Percentiles rank a stretch among this genome's conserved stretches.
phyloP scores from a whole-genome alignment of 768 basidiomycete genomes.

The Rhizopogon vesiculosus region DNA sequence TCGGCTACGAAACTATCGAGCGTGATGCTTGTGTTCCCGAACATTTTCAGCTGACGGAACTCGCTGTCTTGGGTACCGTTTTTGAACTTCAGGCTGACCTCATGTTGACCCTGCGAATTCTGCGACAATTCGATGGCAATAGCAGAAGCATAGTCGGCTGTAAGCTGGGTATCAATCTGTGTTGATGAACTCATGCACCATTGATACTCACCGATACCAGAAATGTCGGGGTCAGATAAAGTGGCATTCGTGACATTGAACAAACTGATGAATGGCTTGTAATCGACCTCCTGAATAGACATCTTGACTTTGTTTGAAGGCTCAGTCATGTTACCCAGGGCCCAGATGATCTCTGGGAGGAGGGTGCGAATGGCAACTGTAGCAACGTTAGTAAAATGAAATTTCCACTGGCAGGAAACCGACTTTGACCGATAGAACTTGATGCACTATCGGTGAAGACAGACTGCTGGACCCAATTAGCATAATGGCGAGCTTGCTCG shows the following conservation, averaged over 20 bases:
- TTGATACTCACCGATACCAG: constrained; percentile 53
- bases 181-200: background rate
- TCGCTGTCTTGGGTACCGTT: constrained; percentile 53
- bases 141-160: constrained; percentile 65
- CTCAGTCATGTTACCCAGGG: constrained; percentile 71
- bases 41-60: constrained; percentile 61
- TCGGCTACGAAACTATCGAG: background rate
- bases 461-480: constrained; percentile 67
- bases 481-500: constrained; percentile 62
- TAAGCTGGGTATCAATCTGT: background rate
- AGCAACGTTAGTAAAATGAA: background rate
- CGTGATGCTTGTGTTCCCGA: constrained; percentile 30
- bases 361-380: constrained; percentile 73
- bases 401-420: constrained; percentile 18
- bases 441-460: constrained; percentile 59
- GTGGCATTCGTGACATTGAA: constrained; percentile 65
- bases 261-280: constrained; percentile 81
- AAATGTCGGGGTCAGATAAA: constrained; percentile 47
- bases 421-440: constrained; percentile 67
- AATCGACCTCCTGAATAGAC: constrained; percentile 66
- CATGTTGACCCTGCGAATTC: constrained; percentile 58
- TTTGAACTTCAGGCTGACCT: constrained; percentile 74
- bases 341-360: constrained; percentile 58
- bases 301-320: constrained; percentile 69
- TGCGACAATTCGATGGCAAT: constrained; percentile 64